Base-by-base conservation (phyloP, 2,329 filamentous ascomycete species). In the Hypoxylon sp. region DNA sequence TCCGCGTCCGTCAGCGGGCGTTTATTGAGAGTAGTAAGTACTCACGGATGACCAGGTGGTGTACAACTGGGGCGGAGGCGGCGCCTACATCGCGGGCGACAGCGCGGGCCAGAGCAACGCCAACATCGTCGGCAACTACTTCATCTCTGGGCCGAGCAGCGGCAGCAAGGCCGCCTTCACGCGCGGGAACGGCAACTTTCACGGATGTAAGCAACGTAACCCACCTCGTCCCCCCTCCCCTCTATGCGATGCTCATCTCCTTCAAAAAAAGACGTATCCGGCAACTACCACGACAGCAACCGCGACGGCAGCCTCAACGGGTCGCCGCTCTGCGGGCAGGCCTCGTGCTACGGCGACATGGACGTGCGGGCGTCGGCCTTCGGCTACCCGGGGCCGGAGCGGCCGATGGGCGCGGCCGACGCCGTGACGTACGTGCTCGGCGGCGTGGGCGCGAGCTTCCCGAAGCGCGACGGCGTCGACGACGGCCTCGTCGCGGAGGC, bases 81-180 rank as follows among this genome's bases (percentile, higher is more conserved):
- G 80, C 4, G 82, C 78, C 3, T 85, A 84, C 49, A 84, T 83
- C 48, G 81, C 81, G 0, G 81, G 81, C 2, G 81, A 82, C 58
- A 80, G 78, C 27, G 71, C 66, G 0, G 80, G 77, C 3, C 64
- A 74, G 21, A 82, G 78, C 48, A 75, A 78, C 45, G 80, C 76
- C 4, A 82, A 85, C 58, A 80, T 85, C 52, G 73, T 83, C 48
- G 79, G 80, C 57, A 85, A 85, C 69, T 84, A 85, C 69, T 85
- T 83, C 69, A 81, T 85, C 57, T 78, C 77, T 1, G 83, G 82
- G 0, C 82, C 81, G 0, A 77, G 73, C 41, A 15, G 9, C 3
- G 83, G 81, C 2, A 76, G 70, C 21, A 76, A 78, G 2, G 74
- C 78, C 1, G 79, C 80, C 0, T 85, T 83, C 60, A 83, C 80